Base-by-base conservation (phyloP, 331 rosid species). In the Quercus lobata region DNA sequence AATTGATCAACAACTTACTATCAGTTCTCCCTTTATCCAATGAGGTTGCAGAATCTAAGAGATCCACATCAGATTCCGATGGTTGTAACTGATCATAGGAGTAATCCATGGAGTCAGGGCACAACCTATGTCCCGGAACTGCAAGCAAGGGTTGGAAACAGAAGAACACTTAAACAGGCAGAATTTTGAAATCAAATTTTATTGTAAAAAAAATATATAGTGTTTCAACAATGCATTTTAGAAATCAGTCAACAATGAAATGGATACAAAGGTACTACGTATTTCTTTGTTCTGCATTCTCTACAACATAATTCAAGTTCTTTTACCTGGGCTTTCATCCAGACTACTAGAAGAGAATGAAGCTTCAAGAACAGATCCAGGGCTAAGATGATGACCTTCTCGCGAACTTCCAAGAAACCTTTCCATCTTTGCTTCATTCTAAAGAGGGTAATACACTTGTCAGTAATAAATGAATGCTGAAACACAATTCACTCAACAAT, bases 341-440 rank as follows among this genome's bases (percentile, higher is more conserved):
- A 90, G 73, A 77, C 98, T 92, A 69, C 95, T 90, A 17, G 92
- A 91, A 79, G 93, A 94, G 88, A 92, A 94, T 4, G 98, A 94
- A 57, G 97, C 97, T 79, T 89, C 97, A 69, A 94, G 90, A 85
- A 94, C 93, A 32, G 97, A 94, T 79, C 97, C 98, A 5, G 98
- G 97, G 80, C 98, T 92, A 46, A 87, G 83, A 82, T 85, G 92
- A 82, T 90, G 85, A 73, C 71, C 84, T 24, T 68, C 83, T 55
- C 72, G 82, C 62, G 76, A 86, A 53, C 78, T 72, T 79, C 84
- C 89, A 24, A 68, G 65, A 56, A 81, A 79, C 66, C 79, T 66
- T 78, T 79, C 93, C 46, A 7, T 79, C 71, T 84, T 80, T 18
- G 49, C 63, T 63, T 72, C 85, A 75, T 52, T 74, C 98, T 94